These are phyloP conservation scores for Eucalyptus curtisii DNA, from an alignment of 345 rosid genomes.

Conservation along the genomic window DNA sequence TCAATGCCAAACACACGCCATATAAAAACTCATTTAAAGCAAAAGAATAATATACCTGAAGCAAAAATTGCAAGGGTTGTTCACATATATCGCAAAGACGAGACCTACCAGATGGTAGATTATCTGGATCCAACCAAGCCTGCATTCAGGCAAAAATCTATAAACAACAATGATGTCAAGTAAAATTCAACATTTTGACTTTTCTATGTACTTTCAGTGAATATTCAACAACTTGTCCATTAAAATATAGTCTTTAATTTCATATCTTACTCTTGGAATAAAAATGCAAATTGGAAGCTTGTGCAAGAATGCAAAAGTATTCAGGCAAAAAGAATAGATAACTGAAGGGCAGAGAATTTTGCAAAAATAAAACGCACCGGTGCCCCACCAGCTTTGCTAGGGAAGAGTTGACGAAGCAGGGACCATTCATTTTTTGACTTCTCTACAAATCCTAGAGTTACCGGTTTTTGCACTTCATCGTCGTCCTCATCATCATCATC, in stretches of 20 bases:
- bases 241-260: neutral
- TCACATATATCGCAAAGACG: slow-evolving; percentile 65
- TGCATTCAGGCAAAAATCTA: neutral
- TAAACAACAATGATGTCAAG: neutral
- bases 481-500: slow-evolving; percentile 38
- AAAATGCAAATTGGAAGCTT: neutral
- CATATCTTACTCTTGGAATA: neutral
- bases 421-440: slow-evolving; percentile 53
- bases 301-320: neutral
- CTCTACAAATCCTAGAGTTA: slow-evolving; percentile 58
- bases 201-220: neutral
- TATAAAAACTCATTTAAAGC: neutral
- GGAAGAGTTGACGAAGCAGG: slow-evolving; percentile 64
- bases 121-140: slow-evolving; percentile 92
- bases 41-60: slow-evolving; percentile 42
- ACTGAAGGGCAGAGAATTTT: neutral
- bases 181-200: neutral
- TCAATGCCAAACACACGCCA: neutral
- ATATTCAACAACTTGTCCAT: neutral
- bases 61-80: slow-evolving; percentile 71
- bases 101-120: slow-evolving; percentile 62
- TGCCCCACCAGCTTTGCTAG: slow-evolving; percentile 79
- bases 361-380: slow-evolving; percentile 34
- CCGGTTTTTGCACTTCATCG: slow-evolving; percentile 48
- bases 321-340: neutral